Evolutionary conservation across 768 basidiomycete species (phyloP).

Genomic region (Serendipita sp.): DNA sequence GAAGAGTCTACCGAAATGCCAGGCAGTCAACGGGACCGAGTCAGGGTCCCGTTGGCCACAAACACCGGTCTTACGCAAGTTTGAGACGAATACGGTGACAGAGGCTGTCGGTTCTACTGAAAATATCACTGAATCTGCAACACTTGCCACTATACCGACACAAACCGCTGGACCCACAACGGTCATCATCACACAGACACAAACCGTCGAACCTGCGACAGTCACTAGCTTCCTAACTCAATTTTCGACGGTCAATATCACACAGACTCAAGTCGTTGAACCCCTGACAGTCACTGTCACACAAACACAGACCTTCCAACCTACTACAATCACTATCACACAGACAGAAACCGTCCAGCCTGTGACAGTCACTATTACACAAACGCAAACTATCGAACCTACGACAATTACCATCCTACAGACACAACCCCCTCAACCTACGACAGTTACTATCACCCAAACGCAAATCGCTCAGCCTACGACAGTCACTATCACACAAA

Average conservation of each 20-base stretch:
- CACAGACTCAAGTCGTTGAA: too few species aligned
- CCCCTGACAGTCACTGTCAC: too few species aligned
- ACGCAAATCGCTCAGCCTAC: neutral
- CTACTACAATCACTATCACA: neutral
- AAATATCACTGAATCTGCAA: neutral
- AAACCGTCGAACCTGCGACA: too few species aligned
- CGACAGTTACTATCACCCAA: neutral
- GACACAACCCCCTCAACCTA: too few species aligned
- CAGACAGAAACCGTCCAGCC: neutral
- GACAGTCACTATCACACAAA: too few species aligned
- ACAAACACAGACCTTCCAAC: neutral
- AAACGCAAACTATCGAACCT: neutral
- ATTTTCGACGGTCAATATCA: neutral
- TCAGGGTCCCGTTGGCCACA: neutral
- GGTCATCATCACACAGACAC: too few species aligned
- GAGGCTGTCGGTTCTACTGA: neutral
- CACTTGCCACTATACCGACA: neutral
- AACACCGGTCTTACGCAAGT: neutral
- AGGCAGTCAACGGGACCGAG: neutral
- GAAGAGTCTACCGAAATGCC: neutral
- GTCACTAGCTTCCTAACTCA: too few species aligned
- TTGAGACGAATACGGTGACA: neutral
- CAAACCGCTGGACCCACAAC: neutral
- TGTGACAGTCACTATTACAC: neutral
- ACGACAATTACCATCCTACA: neutral